These are phyloP conservation scores for Russula emetica DNA, from an alignment of 768 basidiomycete genomes.

Conservation along the genomic window DNA sequence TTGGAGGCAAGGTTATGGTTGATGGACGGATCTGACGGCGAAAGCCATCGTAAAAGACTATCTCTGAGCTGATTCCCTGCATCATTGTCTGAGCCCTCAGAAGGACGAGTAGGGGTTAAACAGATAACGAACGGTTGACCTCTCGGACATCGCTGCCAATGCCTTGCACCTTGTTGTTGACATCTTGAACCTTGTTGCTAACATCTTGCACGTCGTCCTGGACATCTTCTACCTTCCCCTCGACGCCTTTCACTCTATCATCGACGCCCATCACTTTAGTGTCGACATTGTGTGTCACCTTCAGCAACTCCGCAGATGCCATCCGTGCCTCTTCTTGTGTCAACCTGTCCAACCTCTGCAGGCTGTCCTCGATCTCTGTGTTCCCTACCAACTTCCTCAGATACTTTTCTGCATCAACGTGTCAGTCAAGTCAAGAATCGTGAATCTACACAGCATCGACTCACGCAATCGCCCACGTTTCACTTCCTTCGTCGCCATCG, in stretches of 20 bases:
- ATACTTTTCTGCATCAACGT: background rate
- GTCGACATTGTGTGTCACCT: background rate
- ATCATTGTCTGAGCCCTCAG: background rate
- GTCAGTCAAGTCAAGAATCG: background rate
- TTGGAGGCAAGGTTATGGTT: background rate
- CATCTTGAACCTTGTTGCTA: background rate
- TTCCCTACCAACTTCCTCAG: background rate
- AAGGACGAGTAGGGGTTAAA: background rate
- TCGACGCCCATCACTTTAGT: background rate
- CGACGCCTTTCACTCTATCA: background rate
- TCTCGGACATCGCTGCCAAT: too few species aligned
- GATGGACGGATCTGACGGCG: background rate
- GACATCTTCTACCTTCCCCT: background rate
- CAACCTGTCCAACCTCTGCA: background rate
- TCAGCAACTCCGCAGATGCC: background rate
- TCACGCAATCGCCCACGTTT: background rate
- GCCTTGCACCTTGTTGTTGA: background rate
- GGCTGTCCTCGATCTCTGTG: background rate
- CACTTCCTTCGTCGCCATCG: background rate
- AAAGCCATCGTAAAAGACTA: background rate
- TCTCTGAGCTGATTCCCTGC: background rate
- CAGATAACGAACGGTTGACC: background rate
- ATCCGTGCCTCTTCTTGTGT: background rate
- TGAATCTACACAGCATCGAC: background rate
- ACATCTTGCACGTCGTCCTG: background rate